These are phyloP conservation scores for Trichoderma cornu-damae DNA, from an alignment of 2,329 filamentous ascomycete genomes.

Conservation along the genomic window DNA sequence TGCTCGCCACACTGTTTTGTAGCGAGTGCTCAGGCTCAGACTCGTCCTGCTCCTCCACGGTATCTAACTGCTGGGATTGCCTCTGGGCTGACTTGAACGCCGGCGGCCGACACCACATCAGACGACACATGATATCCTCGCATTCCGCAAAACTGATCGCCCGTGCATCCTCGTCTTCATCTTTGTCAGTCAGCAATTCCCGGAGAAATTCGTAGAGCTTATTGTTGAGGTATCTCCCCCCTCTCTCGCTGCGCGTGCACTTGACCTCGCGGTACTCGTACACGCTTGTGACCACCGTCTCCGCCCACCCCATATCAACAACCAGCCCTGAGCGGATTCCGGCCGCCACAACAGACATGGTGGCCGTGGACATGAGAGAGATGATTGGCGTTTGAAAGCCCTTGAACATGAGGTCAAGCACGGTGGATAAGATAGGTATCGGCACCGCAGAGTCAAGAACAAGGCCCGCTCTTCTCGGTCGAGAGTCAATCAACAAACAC, in stretches of 20 bases:
- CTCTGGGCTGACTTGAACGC: slow-evolving; percentile 31
- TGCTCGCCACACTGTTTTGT: slow-evolving; percentile 32
- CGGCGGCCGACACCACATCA: slow-evolving; percentile 65
- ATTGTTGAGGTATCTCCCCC: slow-evolving; percentile 65
- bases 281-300: slow-evolving; percentile 78
- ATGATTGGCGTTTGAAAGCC: slow-evolving; percentile 75
- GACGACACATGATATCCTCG: slow-evolving; percentile 69
- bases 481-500: slow-evolving; percentile 65
- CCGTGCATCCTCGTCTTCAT: slow-evolving; percentile 30
- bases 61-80: slow-evolving; percentile 39
- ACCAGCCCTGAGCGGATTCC: slow-evolving; percentile 82
- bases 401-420: slow-evolving; percentile 73
- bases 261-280: slow-evolving; percentile 86
- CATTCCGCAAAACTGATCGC: slow-evolving; percentile 68
- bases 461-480: slow-evolving; percentile 67
- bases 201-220: slow-evolving; percentile 61
- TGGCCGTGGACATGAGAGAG: slow-evolving; percentile 71
- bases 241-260: slow-evolving; percentile 65
- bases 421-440: slow-evolving; percentile 67
- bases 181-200: slow-evolving; percentile 27
- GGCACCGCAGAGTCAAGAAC: slow-evolving; percentile 74
- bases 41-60: slow-evolving; percentile 56
- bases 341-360: slow-evolving; percentile 69
- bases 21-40: slow-evolving; percentile 34
- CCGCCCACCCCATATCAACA: slow-evolving; percentile 87